Conservation (phyloP, 1,284 basidiomycete species). For the Tylopilus microsporus region DNA sequence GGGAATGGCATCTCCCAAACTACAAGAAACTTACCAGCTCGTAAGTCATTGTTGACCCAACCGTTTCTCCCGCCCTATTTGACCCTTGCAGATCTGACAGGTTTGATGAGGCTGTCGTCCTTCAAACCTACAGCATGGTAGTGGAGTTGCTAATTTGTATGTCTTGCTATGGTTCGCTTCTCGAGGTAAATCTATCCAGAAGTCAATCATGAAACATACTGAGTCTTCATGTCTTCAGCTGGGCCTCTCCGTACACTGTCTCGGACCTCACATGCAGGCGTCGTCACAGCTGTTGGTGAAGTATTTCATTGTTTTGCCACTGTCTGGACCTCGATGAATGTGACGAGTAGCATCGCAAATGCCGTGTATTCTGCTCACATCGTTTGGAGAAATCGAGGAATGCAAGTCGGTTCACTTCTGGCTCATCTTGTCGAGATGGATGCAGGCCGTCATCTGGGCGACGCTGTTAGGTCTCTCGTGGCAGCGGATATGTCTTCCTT, state of each 20-base stretch:
- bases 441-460: conserved; percentile 50
- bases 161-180: conserved; percentile 59
- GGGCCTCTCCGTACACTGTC: conserved; percentile 54
- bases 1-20: conserved; percentile 65
- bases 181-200: conserved; percentile 47
- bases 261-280: conserved; percentile 45
- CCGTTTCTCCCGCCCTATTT: background rate
- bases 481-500: conserved; percentile 55
- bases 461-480: conserved; percentile 53
- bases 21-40: conserved; percentile 50
- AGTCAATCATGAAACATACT: background rate
- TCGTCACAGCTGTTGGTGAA: conserved; percentile 58
- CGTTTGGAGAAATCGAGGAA: conserved; percentile 56
- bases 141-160: conserved; percentile 57
- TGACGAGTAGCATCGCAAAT: conserved; percentile 48
- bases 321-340: conserved; percentile 74
- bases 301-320: conserved; percentile 61
- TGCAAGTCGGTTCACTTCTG: conserved; percentile 59
- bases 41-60: conserved; percentile 8
- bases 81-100: conserved; percentile 22
- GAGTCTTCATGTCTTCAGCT: conserved; percentile 41
- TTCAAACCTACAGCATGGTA: conserved; percentile 53
- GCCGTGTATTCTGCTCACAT: conserved; percentile 61
- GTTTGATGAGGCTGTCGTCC: conserved; percentile 30
- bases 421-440: conserved; percentile 62